These are phyloP conservation scores for Astragalus glycyphyllos DNA, from an alignment of 306 rosid genomes.

Conservation along the genomic window DNA sequence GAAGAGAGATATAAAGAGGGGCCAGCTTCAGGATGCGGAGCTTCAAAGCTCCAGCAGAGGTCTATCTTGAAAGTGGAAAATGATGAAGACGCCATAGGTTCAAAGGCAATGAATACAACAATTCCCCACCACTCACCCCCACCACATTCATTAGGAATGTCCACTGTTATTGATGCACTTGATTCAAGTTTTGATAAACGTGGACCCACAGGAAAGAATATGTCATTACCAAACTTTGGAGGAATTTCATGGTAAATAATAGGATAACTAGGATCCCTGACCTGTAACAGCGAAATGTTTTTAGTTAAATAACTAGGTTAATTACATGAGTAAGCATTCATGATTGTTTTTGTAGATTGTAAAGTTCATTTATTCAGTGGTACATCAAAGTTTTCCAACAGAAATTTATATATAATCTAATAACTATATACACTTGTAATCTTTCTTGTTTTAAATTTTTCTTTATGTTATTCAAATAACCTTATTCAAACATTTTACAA, in stretches of 20 bases:
- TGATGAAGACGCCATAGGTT: neutral
- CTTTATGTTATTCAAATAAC: neutral
- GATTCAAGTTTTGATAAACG: slow-evolving; percentile 1
- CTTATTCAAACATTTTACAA: too few relatives aligned
- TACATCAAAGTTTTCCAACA: neutral
- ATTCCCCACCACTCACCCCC: slow-evolving; percentile 29
- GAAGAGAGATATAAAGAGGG: slow-evolving; percentile 27
- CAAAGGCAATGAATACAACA: slow-evolving; percentile 24
- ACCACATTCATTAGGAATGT: slow-evolving; percentile 15
- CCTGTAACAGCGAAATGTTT: neutral
- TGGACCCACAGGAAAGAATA: neutral
- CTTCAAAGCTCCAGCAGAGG: slow-evolving; percentile 21
- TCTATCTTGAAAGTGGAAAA: slow-evolving; percentile 2
- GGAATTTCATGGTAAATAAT: slow-evolving; percentile 30
- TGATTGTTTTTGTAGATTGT: neutral
- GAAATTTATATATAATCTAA: too few relatives aligned
- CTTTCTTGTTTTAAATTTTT: neutral
- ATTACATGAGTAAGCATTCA: neutral
- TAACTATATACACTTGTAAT: neutral
- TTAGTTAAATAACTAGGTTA: neutral
- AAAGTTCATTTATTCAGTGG: too few relatives aligned
- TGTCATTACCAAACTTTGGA: slow-evolving; percentile 29
- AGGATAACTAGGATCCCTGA: slow-evolving; percentile 26
- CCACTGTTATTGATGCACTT: slow-evolving; percentile 32
- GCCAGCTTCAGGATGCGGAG: slow-evolving; percentile 27